Evolutionary conservation across 2,329 filamentous ascomycete genomes (phyloP), one percentile per base, ranked within the genome.

Genomic region (Exophiala sp.): DNA sequence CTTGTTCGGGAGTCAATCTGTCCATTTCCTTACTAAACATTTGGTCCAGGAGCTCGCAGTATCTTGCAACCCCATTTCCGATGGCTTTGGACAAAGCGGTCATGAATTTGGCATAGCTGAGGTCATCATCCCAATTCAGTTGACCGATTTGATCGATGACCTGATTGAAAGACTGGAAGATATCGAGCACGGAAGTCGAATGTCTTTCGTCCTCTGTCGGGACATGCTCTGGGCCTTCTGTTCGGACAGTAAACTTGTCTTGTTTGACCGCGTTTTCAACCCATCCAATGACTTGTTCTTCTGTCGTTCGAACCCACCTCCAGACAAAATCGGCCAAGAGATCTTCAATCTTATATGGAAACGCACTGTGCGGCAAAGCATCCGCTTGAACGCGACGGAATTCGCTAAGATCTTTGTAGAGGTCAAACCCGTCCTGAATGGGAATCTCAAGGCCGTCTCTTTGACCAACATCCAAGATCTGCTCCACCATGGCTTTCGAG

Each of bases 101-200:
- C 91, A 97, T 97, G 72, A 99, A 99, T 58, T 91, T 90, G 36
- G 94, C 92, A 68, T 96, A 89, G 62, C 96, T 91, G 35, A 95
- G 78, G 65, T 96, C 89, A 68, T 97, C 90, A 60, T 91, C 87
- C 94, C 94, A 99, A 57, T 91, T 84, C 9, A 99, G 79, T 62
- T 89, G 79, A 50, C 89, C 85, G 50, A 99, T 84, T 65, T 95
- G 89, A 60, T 96, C 88, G 34, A 95, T 84, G 14, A 88, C 89
- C 72, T 96, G 89, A 65, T 91, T 95, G 77, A 97, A 96, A 1
- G 95, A 86, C 63, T 88, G 86, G 74, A 96, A 97, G 40, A 96
- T 85, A 69, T 99, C 94, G 58, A 96, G 88, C 6, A 95, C 84
- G 12, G 92, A 97, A 55, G 92, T 84, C 68, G 92, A 97, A 72